Base-by-base conservation (phyloP, 768 basidiomycete genomes). In the Chalciporus sphaerocephalus region DNA sequence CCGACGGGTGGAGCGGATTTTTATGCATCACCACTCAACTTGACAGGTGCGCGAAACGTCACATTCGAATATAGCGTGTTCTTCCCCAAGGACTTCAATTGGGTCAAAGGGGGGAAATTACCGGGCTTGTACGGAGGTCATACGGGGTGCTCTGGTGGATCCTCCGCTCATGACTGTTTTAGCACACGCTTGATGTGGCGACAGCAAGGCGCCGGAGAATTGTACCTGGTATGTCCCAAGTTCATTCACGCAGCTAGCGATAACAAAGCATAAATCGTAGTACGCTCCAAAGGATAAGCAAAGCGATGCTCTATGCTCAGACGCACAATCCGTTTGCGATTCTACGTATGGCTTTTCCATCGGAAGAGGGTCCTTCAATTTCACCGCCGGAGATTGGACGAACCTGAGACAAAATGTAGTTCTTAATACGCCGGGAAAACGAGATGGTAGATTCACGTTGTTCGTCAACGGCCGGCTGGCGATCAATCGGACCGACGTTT, bases 111-210 rank as follows among this genome's bases (percentile, higher is more conserved):
- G 5, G 92, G 92, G 6, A 94, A 96, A 65, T 61, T 94, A 5
- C 89, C 92, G 0, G 92, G 92, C 1, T 51, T 92, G 4, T 90
- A 82, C 55, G 85, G 85, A 0, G 86, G 86, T 0, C 80, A 76
- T 51, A 68, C 59, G 4, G 74, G 66, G 6, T 90, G 87, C 59
- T 87, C 86, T 16, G 88, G 88, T 5, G 88, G 88, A 1, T 70
- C 80, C 53, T 72, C 74, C n/a, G 91, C 88, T 6, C 51, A 69
- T 27, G 71, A 75, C 35, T 94, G 92, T 56, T 94, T 89, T 59
- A 89, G 86, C 58, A 92, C 90, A 6, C 68, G 92, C 21, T 46
- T 93, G 53, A 93, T 94, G 92, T 93, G 86, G 85, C 72, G 86
- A 30, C 56, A 62, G 11, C 66, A 66, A 0, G 90, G 91, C 4